phyloP scores from a whole-genome alignment of 306 rosid species.

The Cicer pinnatifidum region DNA sequence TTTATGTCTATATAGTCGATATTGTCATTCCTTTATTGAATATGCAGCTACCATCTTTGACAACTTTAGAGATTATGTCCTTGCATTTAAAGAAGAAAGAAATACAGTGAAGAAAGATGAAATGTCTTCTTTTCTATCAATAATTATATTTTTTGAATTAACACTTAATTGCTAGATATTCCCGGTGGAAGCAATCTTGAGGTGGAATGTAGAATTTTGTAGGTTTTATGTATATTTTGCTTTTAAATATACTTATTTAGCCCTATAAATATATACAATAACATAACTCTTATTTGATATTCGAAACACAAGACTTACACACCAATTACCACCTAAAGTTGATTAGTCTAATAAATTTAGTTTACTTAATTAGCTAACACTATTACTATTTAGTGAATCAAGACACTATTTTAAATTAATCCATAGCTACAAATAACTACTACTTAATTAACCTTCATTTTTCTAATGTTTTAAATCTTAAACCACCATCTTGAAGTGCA shows the following conservation, averaged over 20 bases:
- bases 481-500: too few species aligned
- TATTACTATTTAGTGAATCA: too few species aligned
- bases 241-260: background rate
- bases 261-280: background rate
- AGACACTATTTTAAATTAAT: too few species aligned
- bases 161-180: conserved; percentile 74
- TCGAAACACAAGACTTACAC: too few species aligned
- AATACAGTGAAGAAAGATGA: conserved; percentile 88
- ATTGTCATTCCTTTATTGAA: conserved; percentile 10
- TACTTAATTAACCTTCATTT: too few species aligned
- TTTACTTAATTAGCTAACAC: too few species aligned
- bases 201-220: conserved; percentile 47
- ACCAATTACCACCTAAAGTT: too few species aligned
- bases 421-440: too few species aligned
- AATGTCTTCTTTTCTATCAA: conserved; percentile 76
- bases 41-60: conserved; percentile 70
- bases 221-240: background rate
- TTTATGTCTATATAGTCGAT: background rate
- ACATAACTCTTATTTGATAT: too few species aligned
- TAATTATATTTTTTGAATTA: conserved; percentile 75
- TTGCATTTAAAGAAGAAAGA: conserved; percentile 57
- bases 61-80: conserved; percentile 84
- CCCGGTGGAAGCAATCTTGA: conserved; percentile 82
- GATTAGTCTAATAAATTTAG: too few species aligned
- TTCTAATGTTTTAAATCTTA: too few species aligned